Base-by-base conservation (phyloP, 768 basidiomycete genomes). In the Nidula microcarpa region DNA sequence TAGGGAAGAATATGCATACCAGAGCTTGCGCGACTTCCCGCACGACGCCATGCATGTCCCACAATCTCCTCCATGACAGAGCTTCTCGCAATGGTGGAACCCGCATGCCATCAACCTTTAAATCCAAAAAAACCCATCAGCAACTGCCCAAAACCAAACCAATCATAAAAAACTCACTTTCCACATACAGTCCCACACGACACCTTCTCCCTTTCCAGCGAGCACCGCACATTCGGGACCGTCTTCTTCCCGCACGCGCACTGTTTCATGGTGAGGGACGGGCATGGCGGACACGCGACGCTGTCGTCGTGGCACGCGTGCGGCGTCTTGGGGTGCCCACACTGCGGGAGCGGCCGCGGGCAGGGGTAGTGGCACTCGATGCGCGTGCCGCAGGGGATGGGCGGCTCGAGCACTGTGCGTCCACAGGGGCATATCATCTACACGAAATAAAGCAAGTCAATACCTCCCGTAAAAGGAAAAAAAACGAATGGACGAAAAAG, bases 171-270 rank as follows among this genome's bases (percentile, higher is more conserved):
- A 13, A 73, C 84, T 57, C 53, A 86, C 81, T 86, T 86, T 55
- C 86, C 88, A 65, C 97, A 99, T 2, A 77, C 68, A 23, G 74
- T 80, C 6, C 96, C 97, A 64, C 97, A 99, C 0, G 81, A 86
- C 5, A 99, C 87, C 61, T 85, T 88, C 62, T 90, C 78, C 10
- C 67, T 69, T 60, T 80, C 88, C 62, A 89, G 82, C 1, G 93
- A 91, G 65, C 97, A 99, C 35, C 83, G 75, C 9, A 94, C 79
- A 61, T 98, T 92, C 44, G 76, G 79, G 3, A 98, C 77, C 36
- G 70, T 70, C 63, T 85, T 88, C 77, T 95, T 94, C 23, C 93
- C 91, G 64, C 97, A 99, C 0, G 90, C 91, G 65, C 97, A 99
- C 6, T 64, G 60, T 65, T 94, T 94, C 30, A 73, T 75, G 0